Evolutionary conservation across 495 filamentous ascomycete species (phyloP).

Genomic region (Chaetomidium leptoderma): DNA sequence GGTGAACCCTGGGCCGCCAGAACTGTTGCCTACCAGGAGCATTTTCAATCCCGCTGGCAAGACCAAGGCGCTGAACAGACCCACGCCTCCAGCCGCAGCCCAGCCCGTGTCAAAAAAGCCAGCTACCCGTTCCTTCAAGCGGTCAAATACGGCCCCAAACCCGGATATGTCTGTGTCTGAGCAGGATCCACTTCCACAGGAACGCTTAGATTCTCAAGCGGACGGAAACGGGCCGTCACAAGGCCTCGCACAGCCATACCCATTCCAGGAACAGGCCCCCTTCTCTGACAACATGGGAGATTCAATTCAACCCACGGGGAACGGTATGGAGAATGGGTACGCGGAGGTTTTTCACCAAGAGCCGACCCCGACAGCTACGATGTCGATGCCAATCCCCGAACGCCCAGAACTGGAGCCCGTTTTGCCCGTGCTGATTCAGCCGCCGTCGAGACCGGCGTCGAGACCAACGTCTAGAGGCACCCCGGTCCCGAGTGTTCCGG

Average conservation of each 20-base stretch:
- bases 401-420: constrained; percentile 16
- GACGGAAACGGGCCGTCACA: not conserved
- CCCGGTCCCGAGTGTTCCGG: not conserved
- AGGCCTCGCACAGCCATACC: not conserved
- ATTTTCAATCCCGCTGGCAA: constrained; percentile 40
- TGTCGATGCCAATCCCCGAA: constrained; percentile 15
- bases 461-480: constrained; percentile 22
- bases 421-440: constrained; percentile 6
- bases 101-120: constrained; percentile 18
- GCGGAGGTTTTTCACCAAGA: not conserved
- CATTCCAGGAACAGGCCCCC: not conserved
- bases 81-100: constrained; percentile 5
- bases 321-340: not conserved
- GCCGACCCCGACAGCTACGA: not conserved
- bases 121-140: constrained; percentile 21
- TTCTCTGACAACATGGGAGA: not conserved
- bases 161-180: constrained; percentile 11
- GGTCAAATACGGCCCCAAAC: constrained; percentile 29
- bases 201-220: constrained; percentile 3
- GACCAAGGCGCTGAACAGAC: constrained; percentile 26
- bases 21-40: constrained; percentile 43
- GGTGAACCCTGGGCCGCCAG: constrained; percentile 43
- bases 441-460: constrained; percentile 19
- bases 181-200: constrained; percentile 8
- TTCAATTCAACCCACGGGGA: not conserved